Base-by-base conservation (phyloP, 2,329 filamentous ascomycete species). In the Teratosphaeria viscida region DNA sequence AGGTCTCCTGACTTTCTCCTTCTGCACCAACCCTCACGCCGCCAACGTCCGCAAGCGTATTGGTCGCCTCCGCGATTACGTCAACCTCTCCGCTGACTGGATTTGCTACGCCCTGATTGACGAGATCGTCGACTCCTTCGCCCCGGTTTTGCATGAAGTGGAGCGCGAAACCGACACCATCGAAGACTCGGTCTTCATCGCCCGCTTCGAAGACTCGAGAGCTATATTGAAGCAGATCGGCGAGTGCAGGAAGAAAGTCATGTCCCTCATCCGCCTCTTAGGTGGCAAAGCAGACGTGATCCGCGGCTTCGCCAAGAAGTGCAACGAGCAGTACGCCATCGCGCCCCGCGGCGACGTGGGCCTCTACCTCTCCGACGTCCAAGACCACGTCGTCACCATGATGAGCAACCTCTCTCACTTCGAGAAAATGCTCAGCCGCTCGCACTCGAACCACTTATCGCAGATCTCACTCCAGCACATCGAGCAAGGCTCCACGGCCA, bases 351-450 rank as follows among this genome's bases (percentile, higher is more conserved):
- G 94, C 77, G 94, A 99, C 71, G 96, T 99, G 65, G 94, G 92
- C 26, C 84, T 99, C 69, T 99, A 99, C 72, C 83, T 99, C 39
- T 90, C 90, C 70, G 94, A 99, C 76, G 96, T 99, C 64, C 94
- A 99, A 75, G 94, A 99, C 76, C 94, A 99, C 82, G 92, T 99
- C 57, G 90, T 99, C 61, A 99, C 94, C 54, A 97, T 97, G 92
- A 95, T 96, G 83, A 94, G 89, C 66, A 99, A 95, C 75, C 76
- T 99, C 67, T 85, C 85, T 0, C 94, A 99, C 73, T 96, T 96
- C 67, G 94, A 99, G 74, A 97, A 97, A 81, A 96, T 99, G 82
- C 82, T 99, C 56, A 92, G 88, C 32, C 88, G 94, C 26, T 89
- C 89, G 2, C 94, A 99, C 78, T 90, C 88, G 78, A 99, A 97